phyloP scores from a whole-genome alignment of 2,329 filamentous ascomycete species.

The Samsoniella hepiali region DNA sequence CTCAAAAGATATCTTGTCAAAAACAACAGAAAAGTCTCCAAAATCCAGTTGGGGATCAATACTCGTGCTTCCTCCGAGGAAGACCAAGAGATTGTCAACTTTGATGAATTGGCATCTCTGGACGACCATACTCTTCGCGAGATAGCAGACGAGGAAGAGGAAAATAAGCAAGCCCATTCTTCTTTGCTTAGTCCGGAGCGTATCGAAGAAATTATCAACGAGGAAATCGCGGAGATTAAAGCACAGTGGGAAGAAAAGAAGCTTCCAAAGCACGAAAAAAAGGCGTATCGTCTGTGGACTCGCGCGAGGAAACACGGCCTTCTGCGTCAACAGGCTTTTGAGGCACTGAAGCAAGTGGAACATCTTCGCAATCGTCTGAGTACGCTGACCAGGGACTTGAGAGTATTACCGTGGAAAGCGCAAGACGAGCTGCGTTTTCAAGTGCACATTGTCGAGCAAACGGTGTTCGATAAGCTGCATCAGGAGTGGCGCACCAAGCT shows the following conservation, averaged over 20 bases:
- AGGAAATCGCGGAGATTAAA: slow-evolving; percentile 49
- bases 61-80: slow-evolving; percentile 21
- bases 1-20: slow-evolving; percentile 40
- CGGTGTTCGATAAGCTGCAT: slow-evolving; percentile 58
- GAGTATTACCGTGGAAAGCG: slow-evolving; percentile 49
- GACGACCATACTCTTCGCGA: slow-evolving; percentile 60
- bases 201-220: slow-evolving; percentile 51
- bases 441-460: slow-evolving; percentile 60
- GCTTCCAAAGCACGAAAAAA: slow-evolving; percentile 51
- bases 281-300: slow-evolving; percentile 61
- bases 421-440: slow-evolving; percentile 51
- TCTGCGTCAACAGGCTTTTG: slow-evolving; percentile 26
- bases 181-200: slow-evolving; percentile 10
- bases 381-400: slow-evolving; percentile 53
- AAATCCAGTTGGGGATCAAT: slow-evolving; percentile 7
- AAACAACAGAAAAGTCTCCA: slow-evolving; percentile 25
- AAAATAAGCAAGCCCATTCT: slow-evolving; percentile 23
- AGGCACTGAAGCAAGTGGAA: slow-evolving; percentile 41
- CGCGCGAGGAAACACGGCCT: slow-evolving; percentile 45
- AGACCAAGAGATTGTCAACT: slow-evolving; percentile 43
- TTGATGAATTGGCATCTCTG: slow-evolving; percentile 30
- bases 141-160: slow-evolving; percentile 54
- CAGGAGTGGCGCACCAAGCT: slow-evolving; percentile 48
- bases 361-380: slow-evolving; percentile 49
- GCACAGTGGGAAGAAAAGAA: slow-evolving; percentile 57